phyloP scores from a whole-genome alignment of 2,329 filamentous ascomycete species.

The Pochonia chlamydosporia region DNA sequence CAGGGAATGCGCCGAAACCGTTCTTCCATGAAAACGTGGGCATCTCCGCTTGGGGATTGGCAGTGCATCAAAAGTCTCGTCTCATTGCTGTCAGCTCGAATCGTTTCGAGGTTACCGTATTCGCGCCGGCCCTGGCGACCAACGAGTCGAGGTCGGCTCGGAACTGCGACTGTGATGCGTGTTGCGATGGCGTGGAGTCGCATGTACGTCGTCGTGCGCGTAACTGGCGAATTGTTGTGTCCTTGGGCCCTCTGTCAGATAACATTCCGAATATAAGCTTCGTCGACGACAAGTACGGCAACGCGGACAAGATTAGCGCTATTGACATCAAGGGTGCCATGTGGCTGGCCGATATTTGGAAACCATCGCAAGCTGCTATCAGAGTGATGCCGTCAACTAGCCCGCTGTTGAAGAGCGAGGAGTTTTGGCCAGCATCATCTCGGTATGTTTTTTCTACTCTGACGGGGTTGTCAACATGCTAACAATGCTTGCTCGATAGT shows the following conservation, averaged over 20 bases:
- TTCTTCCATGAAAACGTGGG: slow-evolving; percentile 76
- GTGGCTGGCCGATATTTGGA: slow-evolving; percentile 51
- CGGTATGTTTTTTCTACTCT: slow-evolving; percentile 14
- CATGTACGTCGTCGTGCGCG: slow-evolving; percentile 34
- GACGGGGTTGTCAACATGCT: neutral
- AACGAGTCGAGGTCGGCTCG: neutral
- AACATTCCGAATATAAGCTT: slow-evolving; percentile 53
- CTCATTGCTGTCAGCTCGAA: slow-evolving; percentile 86
- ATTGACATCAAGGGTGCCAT: slow-evolving; percentile 43
- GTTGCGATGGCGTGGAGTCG: slow-evolving; percentile 17
- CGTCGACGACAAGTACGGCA: slow-evolving; percentile 36
- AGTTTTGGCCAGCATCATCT: slow-evolving; percentile 21
- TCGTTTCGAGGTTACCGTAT: slow-evolving; percentile 47
- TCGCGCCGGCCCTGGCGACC: slow-evolving; percentile 37
- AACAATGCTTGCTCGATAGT: slow-evolving; percentile 12
- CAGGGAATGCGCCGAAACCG: slow-evolving; percentile 21
- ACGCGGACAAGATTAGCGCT: slow-evolving; percentile 44
- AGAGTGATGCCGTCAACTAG: slow-evolving; percentile 15
- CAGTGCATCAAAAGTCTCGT: slow-evolving; percentile 73
- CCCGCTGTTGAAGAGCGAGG: slow-evolving; percentile 20
- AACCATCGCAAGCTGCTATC: slow-evolving; percentile 19
- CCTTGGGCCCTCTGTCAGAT: slow-evolving; percentile 28
- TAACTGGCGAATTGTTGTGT: slow-evolving; percentile 45
- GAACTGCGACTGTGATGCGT: slow-evolving; percentile 8
- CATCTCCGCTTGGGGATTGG: slow-evolving; percentile 80